A percentile compares a stretch with the other conserved stretches of the same genome.
Evolutionary conservation across 2,329 filamentous ascomycete genomes (phyloP).

Genomic region (Colletotrichum theobromicola): DNA sequence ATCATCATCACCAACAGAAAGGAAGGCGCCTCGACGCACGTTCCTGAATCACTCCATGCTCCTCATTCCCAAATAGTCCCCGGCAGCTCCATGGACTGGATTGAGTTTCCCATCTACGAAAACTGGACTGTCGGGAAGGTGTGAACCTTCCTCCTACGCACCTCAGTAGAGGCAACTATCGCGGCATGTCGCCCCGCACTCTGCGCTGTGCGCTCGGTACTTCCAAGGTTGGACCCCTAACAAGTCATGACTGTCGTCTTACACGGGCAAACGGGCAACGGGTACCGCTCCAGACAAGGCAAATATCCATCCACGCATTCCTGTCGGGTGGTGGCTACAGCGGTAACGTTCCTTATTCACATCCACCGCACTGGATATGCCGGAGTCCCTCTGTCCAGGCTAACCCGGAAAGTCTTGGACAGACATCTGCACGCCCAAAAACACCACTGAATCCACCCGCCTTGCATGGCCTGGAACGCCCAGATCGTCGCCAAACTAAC

Average conservation of each 20-base stretch:
- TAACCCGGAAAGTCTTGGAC: background rate
- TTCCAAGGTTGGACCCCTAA: background rate
- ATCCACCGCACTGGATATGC: background rate
- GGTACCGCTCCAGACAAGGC: background rate
- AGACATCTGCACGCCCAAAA: background rate
- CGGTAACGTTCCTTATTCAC: background rate
- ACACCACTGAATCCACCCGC: background rate
- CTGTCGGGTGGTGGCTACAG: background rate
- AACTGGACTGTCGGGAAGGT: background rate
- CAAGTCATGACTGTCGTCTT: background rate
- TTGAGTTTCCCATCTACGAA: slow-evolving; percentile 1
- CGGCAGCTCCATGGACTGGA: background rate
- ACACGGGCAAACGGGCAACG: background rate
- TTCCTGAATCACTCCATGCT: background rate
- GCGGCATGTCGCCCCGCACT: slow-evolving; percentile 6
- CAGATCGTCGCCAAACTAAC: background rate
- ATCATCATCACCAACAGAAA: background rate
- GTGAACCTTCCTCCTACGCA: background rate
- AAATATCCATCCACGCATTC: background rate
- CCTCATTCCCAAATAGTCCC: background rate
- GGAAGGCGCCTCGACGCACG: slow-evolving; percentile 1
- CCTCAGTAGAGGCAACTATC: background rate
- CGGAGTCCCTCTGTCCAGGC: background rate
- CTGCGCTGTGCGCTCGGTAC: slow-evolving; percentile 1
- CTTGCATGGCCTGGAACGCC: slow-evolving; percentile 1